A percentile compares a stretch with the other conserved stretches of the same genome.
These are phyloP conservation scores for Daphne laureola DNA, from an alignment of 441 rosid genomes.

Conservation along the genomic window DNA sequence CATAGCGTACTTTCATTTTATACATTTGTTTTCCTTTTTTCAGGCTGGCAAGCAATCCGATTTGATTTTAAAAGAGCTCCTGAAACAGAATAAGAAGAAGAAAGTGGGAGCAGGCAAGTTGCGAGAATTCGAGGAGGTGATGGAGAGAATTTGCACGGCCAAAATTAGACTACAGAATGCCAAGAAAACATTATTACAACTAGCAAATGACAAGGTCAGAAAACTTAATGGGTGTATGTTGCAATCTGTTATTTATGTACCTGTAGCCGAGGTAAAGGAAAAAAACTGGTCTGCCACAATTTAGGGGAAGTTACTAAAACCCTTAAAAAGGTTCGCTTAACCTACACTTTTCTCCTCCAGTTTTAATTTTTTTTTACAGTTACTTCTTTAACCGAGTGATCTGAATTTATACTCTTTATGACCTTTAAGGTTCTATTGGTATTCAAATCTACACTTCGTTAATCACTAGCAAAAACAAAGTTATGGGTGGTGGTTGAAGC, in stretches of 20 bases:
- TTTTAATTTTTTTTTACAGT: no score
- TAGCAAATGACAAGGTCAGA: slow-evolving; percentile 31
- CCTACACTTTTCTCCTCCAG: neutral
- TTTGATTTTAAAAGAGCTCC: slow-evolving; percentile 48
- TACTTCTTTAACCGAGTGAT: no score
- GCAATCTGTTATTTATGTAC: slow-evolving; percentile 55
- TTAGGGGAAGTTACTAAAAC: no score
- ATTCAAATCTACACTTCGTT: no score
- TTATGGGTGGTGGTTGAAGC: no score
- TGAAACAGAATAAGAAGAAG: slow-evolving; percentile 31
- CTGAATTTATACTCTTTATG: no score
- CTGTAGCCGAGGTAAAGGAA: slow-evolving; percentile 65
- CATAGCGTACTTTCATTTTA: neutral
- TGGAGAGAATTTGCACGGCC: slow-evolving; percentile 65
- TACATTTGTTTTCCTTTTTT: slow-evolving; percentile 4
- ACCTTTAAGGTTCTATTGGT: no score
- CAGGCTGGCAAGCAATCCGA: slow-evolving; percentile 42
- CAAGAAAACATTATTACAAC: slow-evolving; percentile 41
- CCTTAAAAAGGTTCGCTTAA: neutral
- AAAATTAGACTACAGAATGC: slow-evolving; percentile 44
- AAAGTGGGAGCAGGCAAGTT: slow-evolving; percentile 15
- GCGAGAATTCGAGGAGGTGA: slow-evolving; percentile 38
- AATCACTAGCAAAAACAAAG: no score
- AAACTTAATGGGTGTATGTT: slow-evolving; percentile 23
- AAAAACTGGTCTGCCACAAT: slow-evolving; percentile 23